Evolutionary conservation across 1,284 basidiomycete genomes (phyloP), one percentile per base, ranked within the genome.

Genomic region (Cutaneotrichosporon dermatis): DNA sequence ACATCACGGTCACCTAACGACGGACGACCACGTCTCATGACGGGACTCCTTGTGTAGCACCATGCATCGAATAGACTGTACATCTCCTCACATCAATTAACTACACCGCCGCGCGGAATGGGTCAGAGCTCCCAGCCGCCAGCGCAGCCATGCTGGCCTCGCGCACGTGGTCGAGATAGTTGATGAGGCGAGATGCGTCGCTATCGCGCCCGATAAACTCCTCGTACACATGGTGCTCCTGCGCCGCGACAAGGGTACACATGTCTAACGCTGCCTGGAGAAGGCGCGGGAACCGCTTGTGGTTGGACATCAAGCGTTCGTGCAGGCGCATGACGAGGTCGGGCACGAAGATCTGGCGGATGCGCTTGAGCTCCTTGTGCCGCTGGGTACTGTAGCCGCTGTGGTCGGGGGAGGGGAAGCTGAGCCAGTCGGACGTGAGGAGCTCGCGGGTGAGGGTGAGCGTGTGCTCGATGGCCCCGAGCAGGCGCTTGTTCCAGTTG

Each of bases 241-340:
- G 91, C 76, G 94, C 90, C 0, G 93, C 94, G 2, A 99, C 88
- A 39, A 91, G 81, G 67, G 89, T 92, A 12, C 86, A 85, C 3
- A 99, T 82, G 40, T 88, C 80, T 56, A 98, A 78, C 0, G 88
- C 87, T 12, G 84, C 82, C 67, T 87, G 86, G n/a, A 96, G 81
- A 70, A 95, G 91, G 88, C 82, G 80, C 10, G 88, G 85, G 46
- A 93, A 80, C 12, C 84, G 79, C 6, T 80, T 74, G 15, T 86
- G 80, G 6, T 91, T 89, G 41, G 83, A 80, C 62, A 86, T 83
- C 11, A 98, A 80, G 58, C 88, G 80, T 37, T 82, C 80, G 72
- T 98, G 94, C 13, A 98, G 79, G 16, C 90, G 86, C 61, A 97
- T 82, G 64, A 98, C 85, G 42, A 98, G 82, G 73, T 97, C 92